These are phyloP conservation scores for Rauvolfia tetraphylla DNA, from an alignment of 257 asterid species.

Conservation along the genomic window DNA sequence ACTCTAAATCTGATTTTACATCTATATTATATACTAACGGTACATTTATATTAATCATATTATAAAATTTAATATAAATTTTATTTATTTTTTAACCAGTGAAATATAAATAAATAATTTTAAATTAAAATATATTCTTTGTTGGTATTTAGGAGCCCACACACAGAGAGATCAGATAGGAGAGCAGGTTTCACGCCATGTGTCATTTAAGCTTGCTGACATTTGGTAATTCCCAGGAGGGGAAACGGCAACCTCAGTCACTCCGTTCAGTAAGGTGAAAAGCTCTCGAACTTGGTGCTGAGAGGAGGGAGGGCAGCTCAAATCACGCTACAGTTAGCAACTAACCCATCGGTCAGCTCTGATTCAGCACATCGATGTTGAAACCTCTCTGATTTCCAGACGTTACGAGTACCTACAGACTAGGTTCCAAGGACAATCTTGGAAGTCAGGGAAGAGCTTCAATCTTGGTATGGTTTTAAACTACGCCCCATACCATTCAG, in stretches of 20 bases:
- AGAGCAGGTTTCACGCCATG: neutral
- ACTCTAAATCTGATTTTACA: too few relatives aligned
- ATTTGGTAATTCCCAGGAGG: conserved; percentile 6
- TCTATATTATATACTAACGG: too few relatives aligned
- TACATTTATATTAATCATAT: too few relatives aligned
- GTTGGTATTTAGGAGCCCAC: too few relatives aligned
- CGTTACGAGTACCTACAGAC: neutral
- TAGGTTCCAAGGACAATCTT: neutral
- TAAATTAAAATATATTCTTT: too few relatives aligned
- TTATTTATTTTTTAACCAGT: too few relatives aligned
- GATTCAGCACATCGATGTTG: neutral
- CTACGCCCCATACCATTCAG: too few relatives aligned
- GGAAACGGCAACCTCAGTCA: neutral
- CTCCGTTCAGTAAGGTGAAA: neutral
- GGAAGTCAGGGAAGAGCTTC: neutral
- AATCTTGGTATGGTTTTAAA: neutral
- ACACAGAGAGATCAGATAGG: too few relatives aligned
- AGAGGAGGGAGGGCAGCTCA: neutral
- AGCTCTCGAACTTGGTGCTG: neutral
- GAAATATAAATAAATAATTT: too few relatives aligned
- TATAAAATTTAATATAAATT: too few relatives aligned
- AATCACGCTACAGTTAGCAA: conserved; percentile 1
- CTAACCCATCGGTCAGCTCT: neutral
- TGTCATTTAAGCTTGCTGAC: neutral
- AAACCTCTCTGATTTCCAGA: too few relatives aligned